Percentiles rank a stretch among this genome's conserved stretches.
Conservation (phyloP, 148 eudicot species). For the Oxyria digyna region DNA sequence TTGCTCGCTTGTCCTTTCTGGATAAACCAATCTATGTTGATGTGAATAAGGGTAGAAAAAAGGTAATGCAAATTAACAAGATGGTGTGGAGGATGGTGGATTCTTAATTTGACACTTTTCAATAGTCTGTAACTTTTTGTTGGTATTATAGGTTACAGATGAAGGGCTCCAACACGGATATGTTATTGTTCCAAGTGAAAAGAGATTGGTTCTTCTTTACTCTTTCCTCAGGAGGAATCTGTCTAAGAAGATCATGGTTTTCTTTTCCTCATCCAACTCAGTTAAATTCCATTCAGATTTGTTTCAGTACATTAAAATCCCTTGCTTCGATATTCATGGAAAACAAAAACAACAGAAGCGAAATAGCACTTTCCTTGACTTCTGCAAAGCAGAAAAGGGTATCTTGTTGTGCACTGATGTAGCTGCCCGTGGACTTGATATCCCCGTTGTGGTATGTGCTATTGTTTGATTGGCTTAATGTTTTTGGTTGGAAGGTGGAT, state of each 20-base stretch:
- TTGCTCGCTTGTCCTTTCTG: conserved; percentile 81
- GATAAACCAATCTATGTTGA: conserved; percentile 57
- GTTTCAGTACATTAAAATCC: conserved; percentile 49
- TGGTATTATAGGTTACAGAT: conserved; percentile 54
- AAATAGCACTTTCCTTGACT: conserved; percentile 58
- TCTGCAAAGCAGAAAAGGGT: conserved; percentile 74
- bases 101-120: background rate
- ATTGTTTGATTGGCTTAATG: background rate
- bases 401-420: conserved; percentile 86
- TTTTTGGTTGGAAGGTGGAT: background rate
- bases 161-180: conserved; percentile 95
- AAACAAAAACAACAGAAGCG: conserved; percentile 86
- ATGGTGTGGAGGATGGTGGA: background rate
- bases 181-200: conserved; percentile 68
- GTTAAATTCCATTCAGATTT: conserved; percentile 83
- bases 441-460: conserved; percentile 76
- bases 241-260: conserved; percentile 87
- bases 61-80: conserved; percentile 26
- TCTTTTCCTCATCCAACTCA: conserved; percentile 89
- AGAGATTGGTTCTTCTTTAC: conserved; percentile 71
- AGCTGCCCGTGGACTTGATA: conserved; percentile 98
- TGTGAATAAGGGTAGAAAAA: conserved; percentile 74
- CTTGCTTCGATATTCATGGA: conserved; percentile 79
- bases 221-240: conserved; percentile 66
- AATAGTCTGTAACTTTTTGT: background rate